Evolutionary conservation across 1,284 basidiomycete genomes (phyloP).

Genomic region (Fomitopsis schrenkii): DNA sequence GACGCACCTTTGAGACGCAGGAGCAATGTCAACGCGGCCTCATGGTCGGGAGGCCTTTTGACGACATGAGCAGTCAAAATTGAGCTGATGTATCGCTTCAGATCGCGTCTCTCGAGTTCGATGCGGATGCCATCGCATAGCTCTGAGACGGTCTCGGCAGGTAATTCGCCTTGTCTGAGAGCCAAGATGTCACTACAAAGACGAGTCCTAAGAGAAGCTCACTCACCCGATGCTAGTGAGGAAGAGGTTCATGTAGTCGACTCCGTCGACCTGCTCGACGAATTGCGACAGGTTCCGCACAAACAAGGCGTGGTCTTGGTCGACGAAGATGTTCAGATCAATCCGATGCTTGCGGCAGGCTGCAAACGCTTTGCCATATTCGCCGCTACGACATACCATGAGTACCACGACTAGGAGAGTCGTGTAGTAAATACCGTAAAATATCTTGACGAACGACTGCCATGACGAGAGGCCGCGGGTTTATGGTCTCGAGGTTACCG

Average conservation of each 20-base stretch:
- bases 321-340: conserved; percentile 86
- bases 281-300: conserved; percentile 61
- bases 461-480: conserved; percentile 89
- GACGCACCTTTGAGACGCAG: conserved; percentile 69
- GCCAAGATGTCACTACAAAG: conserved; percentile 2
- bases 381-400: conserved; percentile 36
- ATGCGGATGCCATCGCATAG: conserved; percentile 79
- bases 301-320: conserved; percentile 74
- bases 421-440: conserved; percentile 48
- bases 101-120: conserved; percentile 70
- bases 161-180: conserved; percentile 52
- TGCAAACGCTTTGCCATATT: conserved; percentile 85
- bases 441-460: conserved; percentile 76
- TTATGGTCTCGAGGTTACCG: conserved; percentile 95
- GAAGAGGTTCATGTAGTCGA: conserved; percentile 94
- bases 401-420: neutral
- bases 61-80: conserved; percentile 93
- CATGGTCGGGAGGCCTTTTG: conserved; percentile 89
- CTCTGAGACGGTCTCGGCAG: conserved; percentile 56
- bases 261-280: conserved; percentile 82
- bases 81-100: conserved; percentile 83
- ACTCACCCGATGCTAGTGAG: conserved; percentile 76
- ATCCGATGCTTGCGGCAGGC: conserved; percentile 92
- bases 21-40: conserved; percentile 79
- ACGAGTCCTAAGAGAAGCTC: neutral